phyloP scores from a whole-genome alignment of 805 yeast species.

The Ogataea henricii region DNA sequence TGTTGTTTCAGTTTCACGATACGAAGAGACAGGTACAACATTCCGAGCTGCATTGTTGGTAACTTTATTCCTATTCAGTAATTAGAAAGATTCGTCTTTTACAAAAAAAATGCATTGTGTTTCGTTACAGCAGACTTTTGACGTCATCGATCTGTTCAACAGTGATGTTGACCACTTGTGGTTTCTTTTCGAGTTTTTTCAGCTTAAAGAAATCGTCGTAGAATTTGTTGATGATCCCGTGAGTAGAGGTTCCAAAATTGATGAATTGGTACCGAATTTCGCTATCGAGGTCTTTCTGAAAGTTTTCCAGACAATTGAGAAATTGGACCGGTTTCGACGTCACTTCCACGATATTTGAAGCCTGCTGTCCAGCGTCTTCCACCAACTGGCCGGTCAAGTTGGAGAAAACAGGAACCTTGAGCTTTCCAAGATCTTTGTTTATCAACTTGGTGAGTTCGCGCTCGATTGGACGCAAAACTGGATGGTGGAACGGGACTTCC shows the following conservation, averaged over 20 bases:
- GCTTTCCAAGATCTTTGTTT: constrained; percentile 6
- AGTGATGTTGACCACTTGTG: constrained; percentile 11
- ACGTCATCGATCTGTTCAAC: constrained; percentile 10
- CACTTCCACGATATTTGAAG: constrained; percentile 32
- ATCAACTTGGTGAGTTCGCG: constrained; percentile 23
- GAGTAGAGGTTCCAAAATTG: constrained; percentile 34
- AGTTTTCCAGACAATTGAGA: constrained; percentile 32
- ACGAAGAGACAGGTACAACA: constrained; percentile 87
- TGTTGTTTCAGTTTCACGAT: constrained; percentile 96
- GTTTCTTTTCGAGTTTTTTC: constrained; percentile 6
- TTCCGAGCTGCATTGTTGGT: constrained; percentile 95
- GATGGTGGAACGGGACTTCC: constrained; percentile 37
- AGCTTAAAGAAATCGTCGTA: constrained; percentile 21
- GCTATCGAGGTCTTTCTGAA: constrained; percentile 8
- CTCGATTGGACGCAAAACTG: constrained; percentile 32
- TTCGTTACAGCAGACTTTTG: background rate
- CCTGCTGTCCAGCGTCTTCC: constrained; percentile 20
- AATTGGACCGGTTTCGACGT: constrained; percentile 38
- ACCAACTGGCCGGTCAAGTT: constrained; percentile 32
- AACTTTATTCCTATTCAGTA: constrained; percentile 81
- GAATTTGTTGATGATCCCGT: constrained; percentile 30
- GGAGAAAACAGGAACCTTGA: constrained; percentile 32
- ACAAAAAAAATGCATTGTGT: constrained; percentile 20
- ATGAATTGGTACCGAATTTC: constrained; percentile 25
- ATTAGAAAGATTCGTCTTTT: constrained; percentile 8